Conservation (phyloP, 108 stramenopile species). For the Schizochytrium sp. region DNA sequence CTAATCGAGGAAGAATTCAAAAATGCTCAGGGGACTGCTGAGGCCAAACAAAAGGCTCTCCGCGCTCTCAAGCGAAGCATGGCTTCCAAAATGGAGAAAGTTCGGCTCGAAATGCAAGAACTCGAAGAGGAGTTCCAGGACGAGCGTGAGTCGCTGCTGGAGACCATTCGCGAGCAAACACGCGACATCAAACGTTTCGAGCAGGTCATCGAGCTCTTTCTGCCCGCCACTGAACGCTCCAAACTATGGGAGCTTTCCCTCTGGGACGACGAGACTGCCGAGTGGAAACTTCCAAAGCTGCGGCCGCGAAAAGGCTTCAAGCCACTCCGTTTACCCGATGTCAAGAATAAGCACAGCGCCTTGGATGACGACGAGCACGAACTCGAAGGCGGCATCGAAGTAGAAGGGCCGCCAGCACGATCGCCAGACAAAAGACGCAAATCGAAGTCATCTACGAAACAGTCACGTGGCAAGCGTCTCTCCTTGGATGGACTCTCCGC, state of each 20-base stretch:
- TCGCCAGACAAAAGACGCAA: too few species aligned
- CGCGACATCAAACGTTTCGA: conserved; percentile 41
- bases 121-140: conserved; percentile 28
- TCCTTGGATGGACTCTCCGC: neutral
- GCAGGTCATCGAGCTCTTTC: conserved; percentile 31
- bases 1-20: conserved; percentile 8
- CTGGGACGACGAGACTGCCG: conserved; percentile 39
- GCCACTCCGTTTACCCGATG: neutral
- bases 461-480: neutral
- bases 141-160: conserved; percentile 37
- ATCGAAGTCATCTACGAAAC: neutral
- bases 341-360: neutral
- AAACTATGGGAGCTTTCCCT: conserved; percentile 38
- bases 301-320: neutral
- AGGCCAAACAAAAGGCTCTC: neutral
- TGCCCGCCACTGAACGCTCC: conserved; percentile 24
- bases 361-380: neutral
- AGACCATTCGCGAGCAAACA: conserved; percentile 37
- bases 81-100: neutral
- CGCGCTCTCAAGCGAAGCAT: neutral
- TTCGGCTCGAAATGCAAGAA: conserved; percentile 38
- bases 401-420: neutral
- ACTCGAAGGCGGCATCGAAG: neutral
- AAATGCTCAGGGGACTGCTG: neutral
- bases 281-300: conserved; percentile 31